phyloP scores from a whole-genome alignment of 2,329 filamentous ascomycete genomes.

The Didymella arachidicola region DNA sequence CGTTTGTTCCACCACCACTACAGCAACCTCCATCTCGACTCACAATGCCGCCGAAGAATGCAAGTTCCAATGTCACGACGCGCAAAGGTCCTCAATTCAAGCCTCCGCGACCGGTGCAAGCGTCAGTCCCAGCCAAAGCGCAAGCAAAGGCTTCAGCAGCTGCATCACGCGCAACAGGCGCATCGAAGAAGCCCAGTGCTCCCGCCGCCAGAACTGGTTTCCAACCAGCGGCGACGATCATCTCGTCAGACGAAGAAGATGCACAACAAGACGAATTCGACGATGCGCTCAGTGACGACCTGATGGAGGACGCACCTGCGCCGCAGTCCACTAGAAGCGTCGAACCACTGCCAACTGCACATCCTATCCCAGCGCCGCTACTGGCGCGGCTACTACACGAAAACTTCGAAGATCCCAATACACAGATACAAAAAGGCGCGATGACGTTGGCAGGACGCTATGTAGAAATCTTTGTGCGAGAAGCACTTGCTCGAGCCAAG shows the following conservation, averaged over 20 bases:
- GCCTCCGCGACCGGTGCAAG: constrained; percentile 47
- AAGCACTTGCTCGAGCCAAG: constrained; percentile 82
- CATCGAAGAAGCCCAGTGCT: constrained; percentile 31
- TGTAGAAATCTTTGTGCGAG: constrained; percentile 87
- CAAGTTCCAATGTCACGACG: constrained; percentile 27
- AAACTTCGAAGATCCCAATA: constrained; percentile 68
- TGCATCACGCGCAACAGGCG: constrained; percentile 29
- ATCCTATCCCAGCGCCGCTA: constrained; percentile 73
- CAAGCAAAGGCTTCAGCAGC: constrained; percentile 31
- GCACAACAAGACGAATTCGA: constrained; percentile 33
- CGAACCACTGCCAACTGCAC: constrained; percentile 27
- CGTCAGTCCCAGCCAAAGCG: constrained; percentile 27
- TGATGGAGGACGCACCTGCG: constrained; percentile 38
- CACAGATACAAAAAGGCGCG: constrained; percentile 47
- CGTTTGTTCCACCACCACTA: constrained; percentile 4
- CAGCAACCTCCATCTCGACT: constrained; percentile 1
- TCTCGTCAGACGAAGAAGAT: constrained; percentile 43
- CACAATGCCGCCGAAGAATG: constrained; percentile 40
- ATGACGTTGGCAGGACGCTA: constrained; percentile 82
- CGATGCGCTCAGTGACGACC: constrained; percentile 35
- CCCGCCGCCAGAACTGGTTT: constrained; percentile 30
- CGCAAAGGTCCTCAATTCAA: constrained; percentile 50
- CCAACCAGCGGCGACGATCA: constrained; percentile 36
- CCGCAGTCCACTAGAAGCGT: constrained; percentile 24
- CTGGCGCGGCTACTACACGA: constrained; percentile 80